A percentile compares a stretch with the other conserved stretches of the same genome.
phyloP scores from a whole-genome alignment of 305 asterid species.

The Solanum hybrid region DNA sequence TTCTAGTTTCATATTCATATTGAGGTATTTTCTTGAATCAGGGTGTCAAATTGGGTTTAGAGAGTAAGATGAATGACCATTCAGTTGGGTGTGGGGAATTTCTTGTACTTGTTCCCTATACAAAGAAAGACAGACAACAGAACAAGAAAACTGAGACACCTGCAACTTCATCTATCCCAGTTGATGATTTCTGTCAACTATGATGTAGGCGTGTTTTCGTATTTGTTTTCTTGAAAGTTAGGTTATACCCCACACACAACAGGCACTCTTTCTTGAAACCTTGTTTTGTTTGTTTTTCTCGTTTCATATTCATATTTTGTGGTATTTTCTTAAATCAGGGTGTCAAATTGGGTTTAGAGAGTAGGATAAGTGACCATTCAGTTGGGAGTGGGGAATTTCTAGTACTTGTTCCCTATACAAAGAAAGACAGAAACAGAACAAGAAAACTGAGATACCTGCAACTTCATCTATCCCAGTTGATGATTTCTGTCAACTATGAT shows the following conservation, averaged over 20 bases:
- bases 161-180: constrained; percentile 15
- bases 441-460: constrained; percentile 26
- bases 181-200: background rate
- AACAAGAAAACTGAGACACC: constrained; percentile 25
- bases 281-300: too few species aligned
- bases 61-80: constrained; percentile 39
- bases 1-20: background rate
- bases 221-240: background rate
- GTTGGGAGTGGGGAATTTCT: constrained; percentile 48
- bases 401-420: constrained; percentile 57
- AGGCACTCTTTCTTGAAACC: too few species aligned
- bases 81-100: constrained; percentile 44
- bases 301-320: background rate
- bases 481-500: background rate
- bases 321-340: constrained; percentile 9
- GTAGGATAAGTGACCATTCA: constrained; percentile 33
- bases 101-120: constrained; percentile 63
- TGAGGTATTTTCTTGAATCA: background rate
- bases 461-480: constrained; percentile 10
- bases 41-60: constrained; percentile 53
- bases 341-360: constrained; percentile 50
- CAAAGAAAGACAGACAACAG: constrained; percentile 41
- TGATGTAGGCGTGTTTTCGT: background rate
- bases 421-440: constrained; percentile 36
- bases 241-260: too few species aligned